Conservation (phyloP, 257 asterid species). For the Catharanthus roseus region DNA sequence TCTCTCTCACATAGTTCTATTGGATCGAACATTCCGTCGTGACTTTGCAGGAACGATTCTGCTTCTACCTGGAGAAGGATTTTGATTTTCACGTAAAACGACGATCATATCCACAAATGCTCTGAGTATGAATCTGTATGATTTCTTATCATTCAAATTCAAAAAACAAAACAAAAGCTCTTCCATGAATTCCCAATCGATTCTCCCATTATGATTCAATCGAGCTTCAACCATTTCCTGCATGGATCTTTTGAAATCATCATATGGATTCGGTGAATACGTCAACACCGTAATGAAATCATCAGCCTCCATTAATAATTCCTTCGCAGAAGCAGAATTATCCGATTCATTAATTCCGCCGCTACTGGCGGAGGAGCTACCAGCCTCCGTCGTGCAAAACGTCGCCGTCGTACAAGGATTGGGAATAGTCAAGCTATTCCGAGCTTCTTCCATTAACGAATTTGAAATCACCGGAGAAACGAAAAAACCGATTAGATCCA, state of each 20-base stretch:
- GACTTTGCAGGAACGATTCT: slow-evolving; percentile 26
- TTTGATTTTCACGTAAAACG: slow-evolving; percentile 33
- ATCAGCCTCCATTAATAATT: not conserved
- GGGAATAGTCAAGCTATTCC: slow-evolving; percentile 18
- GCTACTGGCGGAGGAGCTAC: slow-evolving; percentile 4
- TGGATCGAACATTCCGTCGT: slow-evolving; percentile 11
- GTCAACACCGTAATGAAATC: slow-evolving; percentile 27
- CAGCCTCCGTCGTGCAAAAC: not conserved
- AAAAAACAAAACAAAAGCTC: slow-evolving; percentile 66
- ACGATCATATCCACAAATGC: slow-evolving; percentile 67
- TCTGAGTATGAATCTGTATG: slow-evolving; percentile 45
- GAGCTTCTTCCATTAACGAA: slow-evolving; percentile 31
- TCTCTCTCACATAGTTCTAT: no score
- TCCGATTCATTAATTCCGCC: not conserved
- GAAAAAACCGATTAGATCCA: slow-evolving; percentile 20
- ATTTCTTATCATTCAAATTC: slow-evolving; percentile 59
- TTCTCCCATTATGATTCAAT: slow-evolving; percentile 42
- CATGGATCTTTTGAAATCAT: slow-evolving; percentile 37
- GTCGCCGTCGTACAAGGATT: not conserved
- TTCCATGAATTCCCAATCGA: slow-evolving; percentile 77
- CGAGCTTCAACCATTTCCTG: slow-evolving; percentile 31
- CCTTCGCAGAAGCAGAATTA: no score
- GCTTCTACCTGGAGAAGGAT: not conserved
- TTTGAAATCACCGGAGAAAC: slow-evolving; percentile 21
- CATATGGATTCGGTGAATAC: slow-evolving; percentile 19